Base-by-base conservation (phyloP, 495 filamentous ascomycete genomes). In the Durotheca rogersii region DNA sequence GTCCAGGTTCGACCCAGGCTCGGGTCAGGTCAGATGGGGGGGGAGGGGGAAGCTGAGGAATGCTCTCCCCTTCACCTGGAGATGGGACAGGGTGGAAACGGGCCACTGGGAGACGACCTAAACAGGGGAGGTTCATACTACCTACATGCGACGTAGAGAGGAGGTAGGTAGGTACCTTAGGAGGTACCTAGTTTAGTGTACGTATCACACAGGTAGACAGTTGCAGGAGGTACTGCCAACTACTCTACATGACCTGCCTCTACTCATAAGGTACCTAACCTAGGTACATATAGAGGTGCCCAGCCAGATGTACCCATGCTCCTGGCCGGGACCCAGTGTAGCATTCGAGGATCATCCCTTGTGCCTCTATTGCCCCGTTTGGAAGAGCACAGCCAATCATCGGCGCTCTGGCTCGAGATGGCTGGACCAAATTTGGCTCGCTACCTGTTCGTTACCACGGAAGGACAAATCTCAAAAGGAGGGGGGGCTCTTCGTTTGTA, bases 321-420 rank as follows among this genome's bases (percentile, higher is more conserved):
- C 15, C 37, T 51, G 39, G 49, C 35, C 46, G 40, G 30, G 50
- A 41, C 31, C 41, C 47, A 32, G 46, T 35, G 15, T 16, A 35
- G n/a, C 39, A 50, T 37, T 21, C 46, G 32, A 47, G 56, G 51
- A 49, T 55, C 16, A 51, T 29, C 46, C 56, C 56, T 55, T 51
- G 51, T 51, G 7, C 41, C 36, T 60, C 45, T 39, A 50, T 51
- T 55, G 51, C 56, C 51, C 56, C 51, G 46, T 60, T 55, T 51
- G 51, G 46, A 50, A 47, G 20, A 20, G 12, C 12, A 3, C 0
- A n/a, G n/a, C 56, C 56, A 60, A 60, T 60, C 30, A 55, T 7
- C 18, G n/a, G 12, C 9, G 16, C 38, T 4, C 21, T 40, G 39
- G n/a, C 27, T 20, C 45, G 41, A 14, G 43, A 49, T 27, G 49